These are phyloP conservation scores for Pythium dissimile DNA, from an alignment of 352 stramenopile genomes.

Conservation along the genomic window DNA sequence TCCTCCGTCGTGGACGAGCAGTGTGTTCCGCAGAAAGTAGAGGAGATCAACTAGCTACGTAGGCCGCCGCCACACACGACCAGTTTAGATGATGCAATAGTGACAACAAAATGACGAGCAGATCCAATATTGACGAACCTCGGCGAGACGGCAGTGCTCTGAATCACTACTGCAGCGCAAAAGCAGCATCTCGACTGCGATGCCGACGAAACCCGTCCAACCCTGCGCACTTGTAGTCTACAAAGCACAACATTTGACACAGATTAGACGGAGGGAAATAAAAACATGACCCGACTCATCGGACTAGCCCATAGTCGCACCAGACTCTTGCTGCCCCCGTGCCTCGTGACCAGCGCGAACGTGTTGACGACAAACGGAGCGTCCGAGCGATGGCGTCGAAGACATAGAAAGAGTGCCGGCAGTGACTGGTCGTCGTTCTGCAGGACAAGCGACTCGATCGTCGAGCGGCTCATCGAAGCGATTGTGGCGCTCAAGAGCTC, in stretches of 20 bases:
- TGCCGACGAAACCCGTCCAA: conserved; percentile 56
- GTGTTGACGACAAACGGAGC: conserved; percentile 46
- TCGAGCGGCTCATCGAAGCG: conserved; percentile 32
- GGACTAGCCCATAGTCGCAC: not conserved
- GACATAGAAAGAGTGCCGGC: conserved; percentile 60
- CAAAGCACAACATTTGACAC: not conserved
- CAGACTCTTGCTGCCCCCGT: conserved; percentile 31
- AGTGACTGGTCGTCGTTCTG: conserved; percentile 48
- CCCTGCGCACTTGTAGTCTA: conserved; percentile 32
- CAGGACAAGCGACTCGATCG: conserved; percentile 40
- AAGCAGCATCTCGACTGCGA: conserved; percentile 46
- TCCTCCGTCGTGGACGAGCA: conserved; percentile 42
- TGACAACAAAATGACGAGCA: not conserved
- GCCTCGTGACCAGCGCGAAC: conserved; percentile 52
- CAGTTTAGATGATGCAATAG: no score
- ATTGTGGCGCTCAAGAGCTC: conserved; percentile 46
- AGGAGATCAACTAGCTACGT: conserved; percentile 47
- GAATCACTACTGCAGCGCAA: not conserved
- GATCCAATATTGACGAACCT: not conserved
- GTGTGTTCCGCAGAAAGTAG: conserved; percentile 61
- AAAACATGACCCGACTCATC: no score
- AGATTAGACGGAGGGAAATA: not conserved
- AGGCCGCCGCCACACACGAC: no score
- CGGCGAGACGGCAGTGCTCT: not conserved
- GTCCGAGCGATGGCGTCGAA: conserved; percentile 44